A percentile compares a stretch with the other conserved stretches of the same genome.
Evolutionary conservation across 1,284 basidiomycete genomes (phyloP).

Genomic region (Ceratobasidium sp.): DNA sequence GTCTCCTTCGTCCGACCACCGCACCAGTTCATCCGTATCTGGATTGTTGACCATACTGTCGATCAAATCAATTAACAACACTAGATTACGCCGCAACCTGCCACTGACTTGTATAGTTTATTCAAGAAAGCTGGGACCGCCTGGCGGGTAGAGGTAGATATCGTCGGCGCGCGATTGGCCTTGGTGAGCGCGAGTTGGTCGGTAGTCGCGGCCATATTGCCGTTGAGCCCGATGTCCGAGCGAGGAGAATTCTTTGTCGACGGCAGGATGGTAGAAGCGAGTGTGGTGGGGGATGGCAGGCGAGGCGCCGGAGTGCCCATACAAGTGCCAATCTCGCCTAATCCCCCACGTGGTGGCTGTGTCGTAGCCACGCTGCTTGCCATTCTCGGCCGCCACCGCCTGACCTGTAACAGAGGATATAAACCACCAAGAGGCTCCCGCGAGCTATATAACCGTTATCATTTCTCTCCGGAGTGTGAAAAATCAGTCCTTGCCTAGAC

Average conservation of each 20-base stretch:
- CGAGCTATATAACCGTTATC: neutral
- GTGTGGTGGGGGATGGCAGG: neutral
- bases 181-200: slow-evolving; percentile 50
- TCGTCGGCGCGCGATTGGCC: slow-evolving; percentile 16
- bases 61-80: neutral
- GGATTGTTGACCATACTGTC: slow-evolving; percentile 91
- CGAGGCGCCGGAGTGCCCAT: neutral
- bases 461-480: neutral
- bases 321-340: slow-evolving; percentile 16
- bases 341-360: slow-evolving; percentile 25
- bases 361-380: slow-evolving; percentile 4
- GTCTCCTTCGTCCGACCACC: slow-evolving; percentile 90
- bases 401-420: neutral
- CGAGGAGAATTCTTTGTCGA: slow-evolving; percentile 32
- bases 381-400: neutral
- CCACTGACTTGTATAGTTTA: slow-evolving; percentile 87
- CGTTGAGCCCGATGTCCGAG: slow-evolving; percentile 34
- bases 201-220: slow-evolving; percentile 28
- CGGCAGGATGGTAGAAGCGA: slow-evolving; percentile 22
- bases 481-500: no score
- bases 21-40: slow-evolving; percentile 83
- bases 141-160: slow-evolving; percentile 36
- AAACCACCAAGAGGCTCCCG: neutral
- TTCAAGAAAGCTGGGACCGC: slow-evolving; percentile 88
- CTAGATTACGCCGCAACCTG: slow-evolving; percentile 43